These are phyloP conservation scores for Sugiyamaella paludigena DNA, from an alignment of 1,139 yeast genomes.

Conservation along the genomic window DNA sequence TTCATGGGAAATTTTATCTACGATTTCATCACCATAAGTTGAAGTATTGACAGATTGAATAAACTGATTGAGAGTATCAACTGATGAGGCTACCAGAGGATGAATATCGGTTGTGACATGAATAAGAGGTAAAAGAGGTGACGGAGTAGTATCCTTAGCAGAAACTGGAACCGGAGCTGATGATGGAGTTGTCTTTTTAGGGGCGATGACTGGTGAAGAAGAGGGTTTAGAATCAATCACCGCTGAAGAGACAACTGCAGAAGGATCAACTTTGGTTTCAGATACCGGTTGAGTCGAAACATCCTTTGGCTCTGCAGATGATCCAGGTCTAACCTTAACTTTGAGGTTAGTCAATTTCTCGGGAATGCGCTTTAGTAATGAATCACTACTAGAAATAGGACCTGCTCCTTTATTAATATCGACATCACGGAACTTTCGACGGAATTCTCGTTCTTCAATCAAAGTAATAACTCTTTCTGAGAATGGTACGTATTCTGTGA, in stretches of 20 bases:
- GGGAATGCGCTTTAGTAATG: conserved; percentile 1
- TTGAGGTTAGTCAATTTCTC: conserved; percentile 2
- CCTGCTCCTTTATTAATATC: conserved; percentile 7
- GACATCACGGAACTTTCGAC: conserved; percentile 28
- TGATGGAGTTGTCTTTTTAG: conserved; percentile 18
- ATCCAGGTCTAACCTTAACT: conserved; percentile 9
- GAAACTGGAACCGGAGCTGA: conserved; percentile 21
- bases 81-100: conserved; percentile 48
- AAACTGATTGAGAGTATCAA: conserved; percentile 52
- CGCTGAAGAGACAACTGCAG: conserved; percentile 38
- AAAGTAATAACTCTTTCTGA: conserved; percentile 52
- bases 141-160: conserved; percentile 5
- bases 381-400: not conserved
- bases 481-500: conserved; percentile 59
- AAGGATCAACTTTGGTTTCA: conserved; percentile 19
- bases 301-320: conserved; percentile 10
- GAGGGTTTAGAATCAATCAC: not conserved
- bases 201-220: conserved; percentile 14
- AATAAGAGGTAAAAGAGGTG: conserved; percentile 27
- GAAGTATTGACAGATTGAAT: conserved; percentile 50
- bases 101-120: conserved; percentile 40
- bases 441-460: conserved; percentile 47
- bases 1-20: conserved; percentile 30
- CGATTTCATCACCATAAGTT: conserved; percentile 33
- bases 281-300: conserved; percentile 3